Evolutionary conservation across 1,284 basidiomycete species (phyloP).

Genomic region (Microbotryum scabiosae): DNA sequence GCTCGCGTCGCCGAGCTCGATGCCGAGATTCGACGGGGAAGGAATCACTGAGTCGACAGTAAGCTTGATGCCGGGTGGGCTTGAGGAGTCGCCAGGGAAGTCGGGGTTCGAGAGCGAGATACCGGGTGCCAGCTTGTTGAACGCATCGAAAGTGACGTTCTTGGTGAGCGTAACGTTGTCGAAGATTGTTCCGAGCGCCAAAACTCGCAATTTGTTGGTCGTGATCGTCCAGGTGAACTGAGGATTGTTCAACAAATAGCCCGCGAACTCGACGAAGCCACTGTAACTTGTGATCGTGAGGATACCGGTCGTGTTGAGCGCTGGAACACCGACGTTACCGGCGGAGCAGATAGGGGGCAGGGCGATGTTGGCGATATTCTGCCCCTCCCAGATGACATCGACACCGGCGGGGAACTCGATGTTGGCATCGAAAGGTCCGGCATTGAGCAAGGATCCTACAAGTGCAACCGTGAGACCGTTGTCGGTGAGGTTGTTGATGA

Average conservation of each 20-base stretch:
- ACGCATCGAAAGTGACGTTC: slow-evolving; percentile 48
- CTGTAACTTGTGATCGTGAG: slow-evolving; percentile 37
- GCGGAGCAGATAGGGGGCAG: slow-evolving; percentile 62
- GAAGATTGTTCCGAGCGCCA: slow-evolving; percentile 61
- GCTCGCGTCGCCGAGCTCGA: slow-evolving; percentile 60
- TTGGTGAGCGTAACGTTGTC: slow-evolving; percentile 58
- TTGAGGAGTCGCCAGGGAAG: slow-evolving; percentile 16
- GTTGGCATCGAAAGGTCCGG: slow-evolving; percentile 52
- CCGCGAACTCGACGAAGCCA: slow-evolving; percentile 58
- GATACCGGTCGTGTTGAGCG: slow-evolving; percentile 47
- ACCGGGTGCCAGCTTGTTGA: slow-evolving; percentile 29
- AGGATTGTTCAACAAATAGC: slow-evolving; percentile 57
- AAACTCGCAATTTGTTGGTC: slow-evolving; percentile 54
- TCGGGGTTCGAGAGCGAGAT: slow-evolving; percentile 52
- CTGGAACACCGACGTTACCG: slow-evolving; percentile 58
- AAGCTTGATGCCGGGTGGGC: slow-evolving; percentile 59
- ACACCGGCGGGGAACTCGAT: slow-evolving; percentile 37
- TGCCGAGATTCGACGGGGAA: slow-evolving; percentile 59
- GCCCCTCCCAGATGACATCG: slow-evolving; percentile 57
- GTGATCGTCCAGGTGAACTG: slow-evolving; percentile 64
- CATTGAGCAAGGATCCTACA: slow-evolving; percentile 44
- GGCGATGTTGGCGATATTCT: slow-evolving; percentile 55
- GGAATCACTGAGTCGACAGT: slow-evolving; percentile 60
- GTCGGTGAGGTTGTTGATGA: slow-evolving; percentile 53
- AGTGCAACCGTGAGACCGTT: slow-evolving; percentile 47